Evolutionary conservation across 176 grass and related monocot genomes (phyloP).

Genomic region (Eleusine coracana): DNA sequence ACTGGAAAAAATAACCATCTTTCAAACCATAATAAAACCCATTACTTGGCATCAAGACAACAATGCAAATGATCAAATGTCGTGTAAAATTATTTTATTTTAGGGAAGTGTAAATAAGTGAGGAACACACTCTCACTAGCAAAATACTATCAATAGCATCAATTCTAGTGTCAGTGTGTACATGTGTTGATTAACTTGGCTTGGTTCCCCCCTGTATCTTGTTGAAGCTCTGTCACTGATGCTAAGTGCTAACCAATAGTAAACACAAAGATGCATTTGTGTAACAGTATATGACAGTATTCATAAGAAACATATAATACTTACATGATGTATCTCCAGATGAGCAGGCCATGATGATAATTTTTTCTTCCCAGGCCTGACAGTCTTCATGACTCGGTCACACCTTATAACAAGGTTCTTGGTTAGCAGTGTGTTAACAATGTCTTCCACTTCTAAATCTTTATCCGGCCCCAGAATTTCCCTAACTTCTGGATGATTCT

Average conservation of each 20-base stretch:
- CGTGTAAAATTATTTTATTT: not conserved
- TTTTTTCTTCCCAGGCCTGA: constrained; percentile 97
- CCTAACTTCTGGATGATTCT: constrained; percentile 82
- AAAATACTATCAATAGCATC: too few relatives aligned
- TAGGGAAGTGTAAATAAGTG: not conserved
- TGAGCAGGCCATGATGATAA: constrained; percentile 98
- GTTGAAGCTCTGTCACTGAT: too few relatives aligned
- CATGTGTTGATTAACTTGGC: too few relatives aligned
- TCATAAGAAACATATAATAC: constrained; percentile 18
- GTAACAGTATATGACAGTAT: not conserved
- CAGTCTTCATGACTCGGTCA: constrained; percentile 89
- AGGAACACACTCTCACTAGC: too few relatives aligned
- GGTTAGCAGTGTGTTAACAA: constrained; percentile 72
- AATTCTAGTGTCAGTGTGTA: too few relatives aligned
- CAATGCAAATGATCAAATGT: not conserved
- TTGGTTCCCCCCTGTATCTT: too few relatives aligned
- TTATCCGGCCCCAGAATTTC: constrained; percentile 83
- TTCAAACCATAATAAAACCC: not conserved
- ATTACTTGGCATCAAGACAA: too few relatives aligned
- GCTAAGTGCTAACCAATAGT: too few relatives aligned
- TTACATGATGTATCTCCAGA: constrained; percentile 90
- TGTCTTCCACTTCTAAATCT: constrained; percentile 84
- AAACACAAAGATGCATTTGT: too few relatives aligned
- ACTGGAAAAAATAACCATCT: not conserved
- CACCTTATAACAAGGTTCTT: constrained; percentile 90